Percentiles rank a stretch among this genome's conserved stretches.
Conservation (phyloP, 495 filamentous ascomycete genomes). For the Jackrogersella minutella region DNA sequence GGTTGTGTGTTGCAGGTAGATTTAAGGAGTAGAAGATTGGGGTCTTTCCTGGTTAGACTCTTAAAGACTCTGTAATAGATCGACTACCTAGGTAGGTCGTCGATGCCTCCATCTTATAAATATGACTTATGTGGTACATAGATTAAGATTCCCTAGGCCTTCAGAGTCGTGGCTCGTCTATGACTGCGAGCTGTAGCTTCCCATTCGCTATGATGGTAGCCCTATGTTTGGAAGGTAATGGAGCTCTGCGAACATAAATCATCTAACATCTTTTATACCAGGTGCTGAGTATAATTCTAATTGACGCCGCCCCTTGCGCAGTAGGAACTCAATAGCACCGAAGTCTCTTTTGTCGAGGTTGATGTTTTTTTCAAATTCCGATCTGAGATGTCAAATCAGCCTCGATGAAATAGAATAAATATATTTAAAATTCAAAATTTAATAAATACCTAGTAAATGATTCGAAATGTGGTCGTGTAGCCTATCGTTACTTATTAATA, state of each 20-base stretch:
- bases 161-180: neutral
- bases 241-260: constrained; percentile 18
- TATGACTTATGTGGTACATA: no score
- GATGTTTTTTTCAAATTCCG: constrained; percentile 78
- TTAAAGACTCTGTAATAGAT: neutral
- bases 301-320: constrained; percentile 85
- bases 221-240: no score
- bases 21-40: neutral
- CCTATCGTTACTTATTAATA: constrained; percentile 38
- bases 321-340: constrained; percentile 81
- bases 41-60: constrained; percentile 1
- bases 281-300: constrained; percentile 84
- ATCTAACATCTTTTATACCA: constrained; percentile 81
- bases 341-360: constrained; percentile 87
- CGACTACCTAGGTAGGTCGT: no score
- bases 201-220: neutral
- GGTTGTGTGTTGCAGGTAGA: constrained; percentile 3
- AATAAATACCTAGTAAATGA: constrained; percentile 49
- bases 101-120: no score
- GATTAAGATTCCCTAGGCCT: no score
- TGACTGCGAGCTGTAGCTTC: constrained; percentile 11
- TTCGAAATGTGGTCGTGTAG: constrained; percentile 52
- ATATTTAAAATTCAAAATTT: neutral
- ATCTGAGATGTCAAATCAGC: constrained; percentile 52
- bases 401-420: neutral